phyloP scores from a whole-genome alignment of 1,139 yeast genomes.

The Suhomyces guaymorum region DNA sequence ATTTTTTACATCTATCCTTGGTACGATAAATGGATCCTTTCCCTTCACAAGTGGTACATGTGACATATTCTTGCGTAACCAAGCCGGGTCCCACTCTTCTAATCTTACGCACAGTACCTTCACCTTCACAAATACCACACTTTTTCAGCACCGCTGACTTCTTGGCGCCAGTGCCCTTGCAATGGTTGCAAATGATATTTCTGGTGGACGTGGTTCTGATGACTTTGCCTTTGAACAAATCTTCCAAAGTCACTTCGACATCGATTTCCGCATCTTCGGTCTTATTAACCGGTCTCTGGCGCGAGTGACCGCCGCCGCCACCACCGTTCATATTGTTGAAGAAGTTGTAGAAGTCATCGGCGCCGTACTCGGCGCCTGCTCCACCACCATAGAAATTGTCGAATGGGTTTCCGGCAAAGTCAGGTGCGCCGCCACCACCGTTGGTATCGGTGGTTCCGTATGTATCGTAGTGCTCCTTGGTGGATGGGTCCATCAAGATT shows the following conservation, averaged over 20 bases:
- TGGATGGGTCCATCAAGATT: conserved; percentile 61
- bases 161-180: conserved; percentile 76
- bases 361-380: conserved; percentile 43
- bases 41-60: conserved; percentile 74
- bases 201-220: conserved; percentile 75
- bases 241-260: conserved; percentile 68
- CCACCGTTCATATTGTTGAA: conserved; percentile 51
- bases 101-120: conserved; percentile 62
- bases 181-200: conserved; percentile 66
- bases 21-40: conserved; percentile 60
- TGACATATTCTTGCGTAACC: conserved; percentile 61
- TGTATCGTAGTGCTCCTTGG: conserved; percentile 57
- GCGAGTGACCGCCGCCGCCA: conserved; percentile 23
- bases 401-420: conserved; percentile 40
- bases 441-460: conserved; percentile 52
- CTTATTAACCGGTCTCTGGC: conserved; percentile 19
- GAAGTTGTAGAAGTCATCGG: conserved; percentile 73
- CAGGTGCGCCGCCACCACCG: conserved; percentile 21
- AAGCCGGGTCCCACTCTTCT: conserved; percentile 76
- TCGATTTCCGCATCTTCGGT: conserved; percentile 72
- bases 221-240: conserved; percentile 78
- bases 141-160: conserved; percentile 55
- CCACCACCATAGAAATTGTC: conserved; percentile 37
- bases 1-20: conserved; percentile 77
- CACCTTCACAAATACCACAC: conserved; percentile 74